Evolutionary conservation across 2,329 filamentous ascomycete species (phyloP).

Genomic region (Rutstroemia sydowiana): DNA sequence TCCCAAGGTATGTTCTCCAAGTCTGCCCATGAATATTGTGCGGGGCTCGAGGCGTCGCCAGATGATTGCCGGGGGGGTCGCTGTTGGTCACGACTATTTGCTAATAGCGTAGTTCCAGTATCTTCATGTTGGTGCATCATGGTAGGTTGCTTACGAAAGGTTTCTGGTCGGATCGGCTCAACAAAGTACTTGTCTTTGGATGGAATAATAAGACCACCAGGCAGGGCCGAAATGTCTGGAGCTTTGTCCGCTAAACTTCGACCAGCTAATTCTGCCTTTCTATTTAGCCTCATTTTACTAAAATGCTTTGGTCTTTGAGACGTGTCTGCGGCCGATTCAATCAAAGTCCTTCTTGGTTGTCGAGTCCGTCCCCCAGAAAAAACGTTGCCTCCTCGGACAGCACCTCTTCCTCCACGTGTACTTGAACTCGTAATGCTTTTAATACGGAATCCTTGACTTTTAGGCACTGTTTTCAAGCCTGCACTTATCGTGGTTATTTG

Average conservation of each 20-base stretch:
- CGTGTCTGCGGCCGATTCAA: slow-evolving; percentile 32
- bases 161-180: slow-evolving; percentile 13
- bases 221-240: slow-evolving; percentile 30
- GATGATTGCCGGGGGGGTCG: neutral
- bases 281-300: slow-evolving; percentile 31
- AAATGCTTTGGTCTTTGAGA: slow-evolving; percentile 37
- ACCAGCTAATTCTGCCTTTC: slow-evolving; percentile 36
- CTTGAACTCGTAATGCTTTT: neutral
- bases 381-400: slow-evolving; percentile 23
- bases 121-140: neutral
- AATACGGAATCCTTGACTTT: neutral
- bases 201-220: slow-evolving; percentile 22
- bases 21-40: neutral
- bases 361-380: slow-evolving; percentile 14
- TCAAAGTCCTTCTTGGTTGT: slow-evolving; percentile 15
- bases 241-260: slow-evolving; percentile 40
- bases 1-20: neutral
- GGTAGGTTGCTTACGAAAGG: slow-evolving; percentile 10
- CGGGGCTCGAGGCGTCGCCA: neutral
- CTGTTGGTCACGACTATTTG: neutral
- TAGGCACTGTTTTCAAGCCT: neutral
- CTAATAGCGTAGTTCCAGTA: neutral
- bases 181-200: slow-evolving; percentile 12
- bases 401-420: slow-evolving; percentile 14
- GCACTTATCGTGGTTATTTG: neutral